phyloP scores from a whole-genome alignment of 306 rosid species.

The Carpinus fangiana region DNA sequence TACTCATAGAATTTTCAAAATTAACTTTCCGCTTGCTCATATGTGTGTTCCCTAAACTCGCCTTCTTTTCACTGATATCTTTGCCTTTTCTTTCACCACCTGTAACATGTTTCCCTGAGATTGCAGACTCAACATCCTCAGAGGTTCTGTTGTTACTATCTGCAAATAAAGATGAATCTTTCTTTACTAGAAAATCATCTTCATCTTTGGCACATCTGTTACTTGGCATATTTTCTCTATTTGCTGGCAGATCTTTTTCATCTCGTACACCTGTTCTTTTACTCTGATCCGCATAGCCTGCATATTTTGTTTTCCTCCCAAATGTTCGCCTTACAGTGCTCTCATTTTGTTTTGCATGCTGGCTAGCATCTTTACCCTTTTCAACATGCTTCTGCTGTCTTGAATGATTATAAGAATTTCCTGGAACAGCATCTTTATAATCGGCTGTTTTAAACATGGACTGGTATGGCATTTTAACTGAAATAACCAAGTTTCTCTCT shows the following conservation, averaged over 20 bases:
- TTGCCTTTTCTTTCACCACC: constrained; percentile 23
- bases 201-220: constrained; percentile 34
- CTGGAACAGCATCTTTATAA: constrained; percentile 24
- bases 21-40: constrained; percentile 46
- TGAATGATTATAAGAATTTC: constrained; percentile 36
- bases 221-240: constrained; percentile 30
- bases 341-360: constrained; percentile 25
- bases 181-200: constrained; percentile 23
- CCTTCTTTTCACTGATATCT: constrained; percentile 42
- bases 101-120: constrained; percentile 30
- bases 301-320: constrained; percentile 40
- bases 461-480: constrained; percentile 64
- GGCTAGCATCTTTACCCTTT: constrained; percentile 38
- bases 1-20: constrained; percentile 38
- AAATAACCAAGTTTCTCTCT: constrained; percentile 60
- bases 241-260: constrained; percentile 27
- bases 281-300: constrained; percentile 32
- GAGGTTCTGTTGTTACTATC: constrained; percentile 31
- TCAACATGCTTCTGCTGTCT: constrained; percentile 35
- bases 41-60: constrained; percentile 28
- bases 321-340: constrained; percentile 33
- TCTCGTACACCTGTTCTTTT: constrained; percentile 34
- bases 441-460: constrained; percentile 49
- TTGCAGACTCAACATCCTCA: constrained; percentile 19
- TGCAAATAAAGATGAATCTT: constrained; percentile 34